Conservation (phyloP, 192 early-diverging fungal species). For the Umbelopsis isabellina region DNA sequence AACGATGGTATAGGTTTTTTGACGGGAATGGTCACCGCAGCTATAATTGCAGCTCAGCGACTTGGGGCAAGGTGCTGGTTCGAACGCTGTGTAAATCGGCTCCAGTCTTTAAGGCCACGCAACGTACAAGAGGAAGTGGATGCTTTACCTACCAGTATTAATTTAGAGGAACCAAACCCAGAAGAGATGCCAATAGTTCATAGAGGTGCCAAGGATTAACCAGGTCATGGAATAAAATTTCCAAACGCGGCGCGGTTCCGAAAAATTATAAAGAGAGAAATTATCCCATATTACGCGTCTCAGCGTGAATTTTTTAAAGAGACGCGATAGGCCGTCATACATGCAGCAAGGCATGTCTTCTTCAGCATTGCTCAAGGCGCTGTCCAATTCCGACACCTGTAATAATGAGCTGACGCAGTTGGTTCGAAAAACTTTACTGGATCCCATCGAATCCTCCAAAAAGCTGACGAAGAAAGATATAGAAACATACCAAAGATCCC, state of each 20-base stretch:
- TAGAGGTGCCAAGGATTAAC: neutral
- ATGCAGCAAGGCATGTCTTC: neutral
- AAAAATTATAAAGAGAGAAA: too few species aligned
- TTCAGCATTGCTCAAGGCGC: slow-evolving; percentile 12
- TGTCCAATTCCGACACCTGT: slow-evolving; percentile 1
- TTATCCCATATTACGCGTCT: neutral
- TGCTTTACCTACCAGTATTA: neutral
- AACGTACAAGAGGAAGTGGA: neutral
- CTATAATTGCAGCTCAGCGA: slow-evolving; percentile 29
- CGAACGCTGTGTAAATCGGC: neutral
- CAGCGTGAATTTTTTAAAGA: neutral
- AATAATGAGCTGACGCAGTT: neutral
- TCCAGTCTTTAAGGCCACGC: neutral
- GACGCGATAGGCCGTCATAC: neutral
- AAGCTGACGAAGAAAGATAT: slow-evolving; percentile 9
- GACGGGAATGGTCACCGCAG: slow-evolving; percentile 57
- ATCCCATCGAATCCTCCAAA: neutral
- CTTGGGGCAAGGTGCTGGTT: slow-evolving; percentile 30
- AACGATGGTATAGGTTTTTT: slow-evolving; percentile 86
- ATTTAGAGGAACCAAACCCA: neutral
- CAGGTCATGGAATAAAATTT: neutral
- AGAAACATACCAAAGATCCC: neutral
- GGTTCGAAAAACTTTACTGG: neutral
- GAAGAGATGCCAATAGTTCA: neutral
- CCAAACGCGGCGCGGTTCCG: too few species aligned